Evolutionary conservation across 2,329 filamentous ascomycete genomes (phyloP), one percentile per base, ranked within the genome.

Genomic region (Allantophomopsis lycopodina): DNA sequence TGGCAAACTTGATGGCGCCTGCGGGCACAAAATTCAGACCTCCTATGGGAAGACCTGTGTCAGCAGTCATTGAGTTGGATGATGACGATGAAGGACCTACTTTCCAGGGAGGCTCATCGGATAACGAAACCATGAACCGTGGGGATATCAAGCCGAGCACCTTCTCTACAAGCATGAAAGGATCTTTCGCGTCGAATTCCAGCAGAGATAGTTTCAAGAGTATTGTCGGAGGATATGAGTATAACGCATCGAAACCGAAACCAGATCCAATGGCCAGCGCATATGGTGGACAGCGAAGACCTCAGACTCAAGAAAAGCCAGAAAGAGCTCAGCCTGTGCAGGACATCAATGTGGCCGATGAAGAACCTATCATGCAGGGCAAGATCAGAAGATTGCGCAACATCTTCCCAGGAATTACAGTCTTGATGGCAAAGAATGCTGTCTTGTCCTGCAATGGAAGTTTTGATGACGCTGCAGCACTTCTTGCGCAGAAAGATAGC

Each of bases 1-100:
- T 80, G 34, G 73, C 70, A 16, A 76, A 66, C 45, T 61, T 74
- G 35, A 81, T 93, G 65, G 83, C 84, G 30, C 83, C 86, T 20
- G 71, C 77, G 35, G 83, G 86, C 6, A 93, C 86, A 0, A 59
- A 68, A 8, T 89, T 83, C 51, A 71, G 73, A 46, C 65, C 73
- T 32, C 69, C 64, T 11, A 47, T 48, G 28, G 57, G 57, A 31
- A 55, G 59, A 16, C 62, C 68, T 35, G 50, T 35, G 40, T 50
- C 68, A 18, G 63, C 73, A 36, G 60, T 66, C 13, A 63, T 69
- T 41, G 58, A 60, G n/a, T 63, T 66, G 2, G 68, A 73, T 41
- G 69, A 71, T 35, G 73, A 68, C 5, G 71, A 75, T 38, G 69
- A 72, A 34, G 66, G 64, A 4, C 71, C 73, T 2, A 64, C 66